A percentile compares a stretch with the other conserved stretches of the same genome.
Conservation (phyloP, 192 early-diverging fungal species). For the Phlyctochytrium planicorne region DNA sequence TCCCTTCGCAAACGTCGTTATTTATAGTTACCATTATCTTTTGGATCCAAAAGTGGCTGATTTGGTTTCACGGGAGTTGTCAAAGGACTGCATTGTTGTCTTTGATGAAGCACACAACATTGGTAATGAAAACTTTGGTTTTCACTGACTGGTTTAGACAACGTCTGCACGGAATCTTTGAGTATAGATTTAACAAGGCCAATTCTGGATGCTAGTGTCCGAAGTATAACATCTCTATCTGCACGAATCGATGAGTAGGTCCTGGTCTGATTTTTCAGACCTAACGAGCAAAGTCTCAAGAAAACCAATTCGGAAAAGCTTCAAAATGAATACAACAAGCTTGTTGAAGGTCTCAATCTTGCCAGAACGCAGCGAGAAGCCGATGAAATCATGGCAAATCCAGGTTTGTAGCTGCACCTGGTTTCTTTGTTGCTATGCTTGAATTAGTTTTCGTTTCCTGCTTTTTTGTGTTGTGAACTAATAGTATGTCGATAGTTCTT, state of each 20-base stretch:
- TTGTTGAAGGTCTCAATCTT: slow-evolving; percentile 86
- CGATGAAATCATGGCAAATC: slow-evolving; percentile 89
- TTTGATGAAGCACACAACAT: slow-evolving; percentile 99
- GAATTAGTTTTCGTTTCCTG: not conserved
- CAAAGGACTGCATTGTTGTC: slow-evolving; percentile 93
- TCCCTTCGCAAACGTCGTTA: slow-evolving; percentile 89
- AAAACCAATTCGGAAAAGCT: slow-evolving; percentile 83
- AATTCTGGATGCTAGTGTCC: slow-evolving; percentile 85
- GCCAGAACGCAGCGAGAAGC: slow-evolving; percentile 74
- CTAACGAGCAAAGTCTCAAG: slow-evolving; percentile 63
- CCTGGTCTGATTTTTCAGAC: not conserved
- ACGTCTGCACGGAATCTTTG: slow-evolving; percentile 97
- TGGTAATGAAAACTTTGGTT: slow-evolving; percentile 48
- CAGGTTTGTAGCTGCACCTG: too few relatives aligned
- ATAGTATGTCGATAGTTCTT: slow-evolving; percentile 50
- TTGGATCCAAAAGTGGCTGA: slow-evolving; percentile 99
- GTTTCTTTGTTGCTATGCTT: too few relatives aligned
- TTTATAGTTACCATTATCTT: slow-evolving; percentile 99
- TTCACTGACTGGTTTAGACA: slow-evolving; percentile 60
- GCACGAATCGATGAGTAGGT: slow-evolving; percentile 69
- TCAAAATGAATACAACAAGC: slow-evolving; percentile 81
- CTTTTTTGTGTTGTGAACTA: slow-evolving; percentile 3
- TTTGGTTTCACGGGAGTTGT: slow-evolving; percentile 91
- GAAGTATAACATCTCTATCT: slow-evolving; percentile 70
- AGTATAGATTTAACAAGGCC: slow-evolving; percentile 91